Evolutionary conservation across 2,329 filamentous ascomycete species (phyloP), one percentile per base, ranked within the genome.

Genomic region (Talaromyces piceae): DNA sequence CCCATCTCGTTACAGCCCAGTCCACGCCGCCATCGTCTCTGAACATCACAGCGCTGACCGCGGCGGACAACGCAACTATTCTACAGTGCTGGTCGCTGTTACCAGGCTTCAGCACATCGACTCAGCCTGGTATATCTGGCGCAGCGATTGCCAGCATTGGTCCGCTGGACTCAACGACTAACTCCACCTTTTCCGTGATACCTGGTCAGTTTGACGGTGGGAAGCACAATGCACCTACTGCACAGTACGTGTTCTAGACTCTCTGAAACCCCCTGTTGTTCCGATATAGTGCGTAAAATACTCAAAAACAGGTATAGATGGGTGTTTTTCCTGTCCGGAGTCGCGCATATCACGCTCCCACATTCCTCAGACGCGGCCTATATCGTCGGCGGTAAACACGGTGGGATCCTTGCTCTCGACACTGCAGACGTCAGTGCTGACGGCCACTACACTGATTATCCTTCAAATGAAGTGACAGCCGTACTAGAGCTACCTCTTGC

Each of bases 21-120:
- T 47, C 16, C 25, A 46, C 16, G 13, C 39, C 39, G n/a, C 46
- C 31, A 22, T 48, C 51, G 51, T 47, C 55, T 47, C 62, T 76
- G 22, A 76, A 74, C 56, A 54, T 77, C 48, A 76, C 73, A 3
- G 67, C 72, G 16, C 53, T 76, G 23, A 59, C 58, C 41, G 67
- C 67, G 1, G 57, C 54, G 13, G 60, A 70, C 49, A 67, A 68
- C 49, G 59, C 61, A 4, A 76, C 74, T 7, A 64, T 63, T 6
- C 57, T 77, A 4, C 70, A 76, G 59, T 77, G 73, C 66, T 77
- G 73, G 73, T 67, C 72, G 51, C 56, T 77, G 6, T 55, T 63
- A 8, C 56, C 63, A 3, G 66, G 67, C 11, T 72, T 72, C 49
- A 26, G 58, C n/a, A 57, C 55, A 1, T 66, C 68, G 7, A 50